Evolutionary conservation across 495 filamentous ascomycete genomes (phyloP).

Genomic region (Penicillium canariense): DNA sequence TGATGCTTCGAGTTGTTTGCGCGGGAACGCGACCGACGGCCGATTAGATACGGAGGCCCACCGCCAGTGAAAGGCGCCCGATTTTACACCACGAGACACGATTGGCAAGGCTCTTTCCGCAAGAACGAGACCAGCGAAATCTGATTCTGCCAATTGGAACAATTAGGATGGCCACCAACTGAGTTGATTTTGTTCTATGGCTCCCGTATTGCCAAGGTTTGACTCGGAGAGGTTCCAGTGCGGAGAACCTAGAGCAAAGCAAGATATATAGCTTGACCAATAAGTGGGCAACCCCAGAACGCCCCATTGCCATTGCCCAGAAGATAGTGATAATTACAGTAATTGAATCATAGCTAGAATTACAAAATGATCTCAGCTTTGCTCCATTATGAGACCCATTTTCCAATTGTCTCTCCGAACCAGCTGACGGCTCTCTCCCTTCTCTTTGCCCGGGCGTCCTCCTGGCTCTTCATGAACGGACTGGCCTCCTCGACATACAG

Average conservation of each 20-base stretch:
- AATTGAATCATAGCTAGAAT: not conserved
- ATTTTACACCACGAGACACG: conserved; percentile 3
- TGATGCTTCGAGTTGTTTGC: conserved; percentile 37
- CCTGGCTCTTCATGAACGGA: conserved; percentile 55
- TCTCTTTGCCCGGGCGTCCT: conserved; percentile 54
- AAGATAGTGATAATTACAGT: not conserved
- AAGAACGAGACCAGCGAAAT: too few relatives aligned
- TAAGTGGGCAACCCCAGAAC: not conserved
- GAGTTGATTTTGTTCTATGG: too few relatives aligned
- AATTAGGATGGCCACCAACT: not conserved
- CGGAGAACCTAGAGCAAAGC: too few relatives aligned
- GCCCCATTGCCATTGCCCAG: not conserved
- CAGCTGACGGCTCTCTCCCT: conserved; percentile 56
- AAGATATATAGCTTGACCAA: not conserved
- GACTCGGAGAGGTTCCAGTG: too few relatives aligned
- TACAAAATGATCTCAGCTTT: not conserved
- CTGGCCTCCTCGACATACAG: conserved; percentile 52
- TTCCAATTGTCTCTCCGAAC: conserved; percentile 53
- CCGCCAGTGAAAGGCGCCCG: conserved; percentile 1
- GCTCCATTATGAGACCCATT: conserved; percentile 35
- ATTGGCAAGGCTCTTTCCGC: not conserved
- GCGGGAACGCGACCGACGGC: conserved; percentile 29
- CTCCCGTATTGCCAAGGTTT: too few relatives aligned
- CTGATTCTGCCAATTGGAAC: not conserved
- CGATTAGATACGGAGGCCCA: conserved; percentile 22